Evolutionary conservation across 306 rosid species (phyloP).

Genomic region (Clitoria ternatea): DNA sequence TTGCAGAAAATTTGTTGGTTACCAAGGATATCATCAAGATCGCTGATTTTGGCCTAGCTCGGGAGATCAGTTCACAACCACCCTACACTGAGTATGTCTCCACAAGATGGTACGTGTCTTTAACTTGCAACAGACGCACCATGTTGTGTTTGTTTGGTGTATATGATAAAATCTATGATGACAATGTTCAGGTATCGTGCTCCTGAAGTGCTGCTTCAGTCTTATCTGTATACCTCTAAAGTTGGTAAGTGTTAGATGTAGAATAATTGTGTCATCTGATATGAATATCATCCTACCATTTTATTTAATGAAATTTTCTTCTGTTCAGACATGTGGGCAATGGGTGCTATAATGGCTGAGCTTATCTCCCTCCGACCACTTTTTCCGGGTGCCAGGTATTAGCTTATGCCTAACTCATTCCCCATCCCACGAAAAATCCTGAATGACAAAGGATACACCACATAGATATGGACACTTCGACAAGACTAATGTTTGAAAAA

Average conservation of each 20-base stretch:
- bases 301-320: neutral
- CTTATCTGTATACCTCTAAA: conserved; percentile 73
- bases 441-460: no score
- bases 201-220: conserved; percentile 97
- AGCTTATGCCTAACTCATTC: neutral
- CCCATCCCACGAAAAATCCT: no score
- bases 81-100: conserved; percentile 96
- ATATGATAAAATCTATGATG: neutral
- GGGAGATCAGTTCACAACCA: conserved; percentile 81
- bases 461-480: no score
- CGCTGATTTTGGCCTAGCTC: conserved; percentile 97
- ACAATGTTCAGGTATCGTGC: conserved; percentile 85
- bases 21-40: conserved; percentile 74
- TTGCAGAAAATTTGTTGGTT: conserved; percentile 86
- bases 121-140: neutral
- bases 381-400: conserved; percentile 86
- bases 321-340: conserved; percentile 94
- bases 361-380: conserved; percentile 88
- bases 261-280: neutral
- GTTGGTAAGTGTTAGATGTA: conserved; percentile 65
- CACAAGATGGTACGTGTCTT: conserved; percentile 75
- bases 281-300: conserved; percentile 4
- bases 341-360: conserved; percentile 99
- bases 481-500: no score
- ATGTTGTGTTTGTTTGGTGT: neutral